Evolutionary conservation across 2,329 filamentous ascomycete genomes (phyloP).

Genomic region (Neoascochyta sp.): DNA sequence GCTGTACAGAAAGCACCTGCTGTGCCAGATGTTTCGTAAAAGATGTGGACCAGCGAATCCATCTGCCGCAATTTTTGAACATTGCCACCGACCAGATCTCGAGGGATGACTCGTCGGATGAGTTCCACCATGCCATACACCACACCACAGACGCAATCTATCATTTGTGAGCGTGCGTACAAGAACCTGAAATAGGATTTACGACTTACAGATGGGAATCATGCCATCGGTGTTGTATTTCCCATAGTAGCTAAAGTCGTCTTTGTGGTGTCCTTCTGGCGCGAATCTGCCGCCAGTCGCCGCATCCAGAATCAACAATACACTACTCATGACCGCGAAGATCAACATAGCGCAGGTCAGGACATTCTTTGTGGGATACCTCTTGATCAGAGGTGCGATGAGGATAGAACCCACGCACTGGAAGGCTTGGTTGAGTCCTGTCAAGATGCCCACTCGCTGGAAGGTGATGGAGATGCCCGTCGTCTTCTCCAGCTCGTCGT

Average conservation of each 20-base stretch:
- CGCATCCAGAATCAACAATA: constrained; percentile 49
- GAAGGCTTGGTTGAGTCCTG: constrained; percentile 50
- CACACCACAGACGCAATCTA: constrained; percentile 25
- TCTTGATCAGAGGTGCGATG: constrained; percentile 50
- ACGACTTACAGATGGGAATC: constrained; percentile 45
- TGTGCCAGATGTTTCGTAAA: constrained; percentile 50
- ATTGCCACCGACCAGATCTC: constrained; percentile 52
- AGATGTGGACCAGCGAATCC: constrained; percentile 47
- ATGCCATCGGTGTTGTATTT: constrained; percentile 50
- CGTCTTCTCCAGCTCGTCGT: constrained; percentile 44
- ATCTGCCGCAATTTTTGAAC: constrained; percentile 49
- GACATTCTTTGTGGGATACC: constrained; percentile 48
- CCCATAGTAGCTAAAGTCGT: constrained; percentile 47
- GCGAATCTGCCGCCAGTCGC: constrained; percentile 47
- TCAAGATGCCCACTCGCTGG: constrained; percentile 47
- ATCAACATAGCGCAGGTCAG: constrained; percentile 44
- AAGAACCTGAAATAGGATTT: too few species aligned
- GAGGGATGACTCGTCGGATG: constrained; percentile 50
- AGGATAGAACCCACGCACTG: constrained; percentile 51
- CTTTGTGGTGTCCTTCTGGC: constrained; percentile 33
- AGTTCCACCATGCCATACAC: constrained; percentile 51
- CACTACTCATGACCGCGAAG: constrained; percentile 48
- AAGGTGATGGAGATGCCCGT: constrained; percentile 42
- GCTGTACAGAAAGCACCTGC: constrained; percentile 49
- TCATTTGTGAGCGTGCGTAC: constrained; percentile 6